Conservation (phyloP, 2,329 filamentous ascomycete species). For the Hypoxylon sp. region DNA sequence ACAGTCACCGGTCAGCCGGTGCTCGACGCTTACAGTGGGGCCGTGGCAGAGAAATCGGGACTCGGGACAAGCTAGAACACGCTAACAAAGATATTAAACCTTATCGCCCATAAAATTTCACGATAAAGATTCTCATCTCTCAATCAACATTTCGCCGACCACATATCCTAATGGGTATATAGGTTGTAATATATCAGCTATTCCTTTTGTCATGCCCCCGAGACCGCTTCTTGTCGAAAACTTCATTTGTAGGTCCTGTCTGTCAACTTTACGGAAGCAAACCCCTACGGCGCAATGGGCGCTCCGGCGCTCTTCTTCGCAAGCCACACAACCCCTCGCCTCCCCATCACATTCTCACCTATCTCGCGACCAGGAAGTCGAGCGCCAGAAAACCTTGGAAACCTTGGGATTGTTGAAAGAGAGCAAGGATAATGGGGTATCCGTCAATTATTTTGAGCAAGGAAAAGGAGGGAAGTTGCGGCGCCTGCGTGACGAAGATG, state of each 20-base stretch:
- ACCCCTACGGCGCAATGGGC: constrained; percentile 47
- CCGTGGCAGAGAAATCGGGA: constrained; percentile 6
- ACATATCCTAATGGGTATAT: constrained; percentile 7
- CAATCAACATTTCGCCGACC: constrained; percentile 18
- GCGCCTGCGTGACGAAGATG: constrained; percentile 59
- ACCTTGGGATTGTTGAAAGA: constrained; percentile 51
- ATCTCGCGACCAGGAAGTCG: constrained; percentile 48
- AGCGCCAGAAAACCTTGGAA: constrained; percentile 51
- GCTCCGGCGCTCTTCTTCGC: constrained; percentile 49
- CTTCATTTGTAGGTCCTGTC: constrained; percentile 54
- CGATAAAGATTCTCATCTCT: constrained; percentile 31
- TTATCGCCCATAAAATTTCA: constrained; percentile 41
- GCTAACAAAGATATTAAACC: constrained; percentile 38
- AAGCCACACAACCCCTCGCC: constrained; percentile 41
- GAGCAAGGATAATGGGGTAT: constrained; percentile 38
- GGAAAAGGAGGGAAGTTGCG: constrained; percentile 57
- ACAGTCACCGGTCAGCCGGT: constrained; percentile 7
- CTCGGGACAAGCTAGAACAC: constrained; percentile 22
- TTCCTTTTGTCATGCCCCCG: constrained; percentile 50
- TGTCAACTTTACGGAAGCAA: constrained; percentile 48
- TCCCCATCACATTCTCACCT: constrained; percentile 36
- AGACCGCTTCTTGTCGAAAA: constrained; percentile 49
- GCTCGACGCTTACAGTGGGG: constrained; percentile 25
- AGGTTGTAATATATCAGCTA: constrained; percentile 4
- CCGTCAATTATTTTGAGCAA: constrained; percentile 67